Percentiles rank a stretch among this genome's conserved stretches.
Evolutionary conservation across 208 protist species (phyloP).

Genomic region (Porcisia hertigi): DNA sequence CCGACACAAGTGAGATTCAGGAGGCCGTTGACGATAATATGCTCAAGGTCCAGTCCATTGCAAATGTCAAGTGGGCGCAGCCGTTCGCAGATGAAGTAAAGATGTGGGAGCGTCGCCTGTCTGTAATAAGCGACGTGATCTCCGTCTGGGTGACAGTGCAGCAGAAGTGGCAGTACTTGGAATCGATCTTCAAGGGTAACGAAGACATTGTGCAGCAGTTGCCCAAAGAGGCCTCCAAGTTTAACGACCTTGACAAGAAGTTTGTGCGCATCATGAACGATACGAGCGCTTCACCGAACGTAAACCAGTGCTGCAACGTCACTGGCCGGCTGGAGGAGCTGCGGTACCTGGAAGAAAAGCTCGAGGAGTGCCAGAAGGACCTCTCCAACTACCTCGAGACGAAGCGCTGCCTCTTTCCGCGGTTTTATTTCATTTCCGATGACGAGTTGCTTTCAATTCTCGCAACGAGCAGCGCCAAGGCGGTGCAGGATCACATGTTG

Average conservation of each 20-base stretch:
- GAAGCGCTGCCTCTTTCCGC: slow-evolving; percentile 97
- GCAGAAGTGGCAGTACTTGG: slow-evolving; percentile 99
- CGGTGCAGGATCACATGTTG: slow-evolving; percentile 98
- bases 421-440: slow-evolving; percentile 99
- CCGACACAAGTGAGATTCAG: slow-evolving; percentile 95
- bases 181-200: slow-evolving; percentile 98
- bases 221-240: slow-evolving; percentile 97
- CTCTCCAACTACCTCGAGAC: slow-evolving; percentile 98
- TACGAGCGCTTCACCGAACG: slow-evolving; percentile 90
- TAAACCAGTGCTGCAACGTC: slow-evolving; percentile 93
- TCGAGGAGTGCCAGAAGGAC: slow-evolving; percentile 98
- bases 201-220: slow-evolving; percentile 99
- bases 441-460: slow-evolving; percentile 99
- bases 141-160: slow-evolving; percentile 98
- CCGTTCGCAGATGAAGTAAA: slow-evolving; percentile 96
- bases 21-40: slow-evolving; percentile 98
- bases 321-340: slow-evolving; percentile 94
- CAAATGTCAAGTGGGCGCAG: slow-evolving; percentile 95
- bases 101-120: slow-evolving; percentile 96
- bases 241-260: slow-evolving; percentile 97
- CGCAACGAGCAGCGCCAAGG: slow-evolving; percentile 92
- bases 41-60: slow-evolving; percentile 97
- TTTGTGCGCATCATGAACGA: slow-evolving; percentile 98
- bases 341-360: slow-evolving; percentile 88
- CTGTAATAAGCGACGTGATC: slow-evolving; percentile 96